A percentile compares a stretch with the other conserved stretches of the same genome.
These are phyloP conservation scores for Claviceps quebecensis DNA, from an alignment of 2,329 filamentous ascomycete genomes.

Conservation along the genomic window DNA sequence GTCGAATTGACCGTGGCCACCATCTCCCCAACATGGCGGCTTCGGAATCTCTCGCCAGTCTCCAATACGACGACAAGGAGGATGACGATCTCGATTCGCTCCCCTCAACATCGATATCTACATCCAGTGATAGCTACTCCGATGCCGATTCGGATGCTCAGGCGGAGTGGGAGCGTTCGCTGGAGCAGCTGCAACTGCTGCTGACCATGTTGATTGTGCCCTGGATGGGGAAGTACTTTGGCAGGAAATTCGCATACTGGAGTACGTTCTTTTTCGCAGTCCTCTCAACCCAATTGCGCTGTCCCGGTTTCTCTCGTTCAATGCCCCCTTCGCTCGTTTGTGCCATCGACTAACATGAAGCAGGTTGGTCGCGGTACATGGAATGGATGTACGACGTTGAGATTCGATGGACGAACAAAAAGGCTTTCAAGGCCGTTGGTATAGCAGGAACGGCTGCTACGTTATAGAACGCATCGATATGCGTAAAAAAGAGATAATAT, in stretches of 20 bases:
- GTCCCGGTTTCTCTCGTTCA: background rate
- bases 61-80: constrained; percentile 35
- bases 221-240: constrained; percentile 88
- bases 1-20: background rate
- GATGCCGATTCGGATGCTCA: constrained; percentile 73
- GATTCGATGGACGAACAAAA: constrained; percentile 49
- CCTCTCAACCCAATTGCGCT: no score
- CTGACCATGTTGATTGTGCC: constrained; percentile 91
- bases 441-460: constrained; percentile 45
- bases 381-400: constrained; percentile 81
- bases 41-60: constrained; percentile 35
- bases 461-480: constrained; percentile 23
- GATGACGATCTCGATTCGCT: constrained; percentile 51
- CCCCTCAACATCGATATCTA: constrained; percentile 30
- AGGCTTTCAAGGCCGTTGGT: constrained; percentile 48
- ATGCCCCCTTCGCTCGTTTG: background rate
- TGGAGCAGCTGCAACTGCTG: constrained; percentile 86
- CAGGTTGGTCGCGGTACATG: constrained; percentile 90
- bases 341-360: background rate
- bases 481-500: background rate
- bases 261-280: constrained; percentile 35
- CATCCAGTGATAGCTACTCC: constrained; percentile 40
- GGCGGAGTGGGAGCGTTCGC: constrained; percentile 82
- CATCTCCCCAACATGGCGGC: constrained; percentile 14
- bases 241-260: constrained; percentile 91